Base-by-base conservation (phyloP, 2,329 filamentous ascomycete genomes). In the Polychaeton citri region DNA sequence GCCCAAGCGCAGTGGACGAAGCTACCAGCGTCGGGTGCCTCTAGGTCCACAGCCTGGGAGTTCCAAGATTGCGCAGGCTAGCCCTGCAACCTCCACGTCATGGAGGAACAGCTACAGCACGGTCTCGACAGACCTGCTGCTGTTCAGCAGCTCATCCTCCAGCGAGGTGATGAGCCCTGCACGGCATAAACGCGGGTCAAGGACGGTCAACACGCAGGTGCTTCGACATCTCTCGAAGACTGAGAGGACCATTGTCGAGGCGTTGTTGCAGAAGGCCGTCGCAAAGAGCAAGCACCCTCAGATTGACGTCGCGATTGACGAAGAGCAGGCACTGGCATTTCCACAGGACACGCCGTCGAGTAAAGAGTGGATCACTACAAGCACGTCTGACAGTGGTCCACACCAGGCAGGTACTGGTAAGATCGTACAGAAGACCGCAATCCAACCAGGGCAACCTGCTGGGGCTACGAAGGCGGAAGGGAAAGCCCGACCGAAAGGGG, bases 201-300 rank as follows among this genome's bases (percentile, higher is more conserved):
- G 24, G 15, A 28, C 24, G 24, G 24, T 28, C 24, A 28, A 28
- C 24, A 28, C 24, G 5, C 24, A 28, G 24, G 24, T 28, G 24
- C 7, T 28, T 5, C 24, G 24, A 15, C 24, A 28, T 28, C 24
- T 28, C 15, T 28, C 24, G 20, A 17, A 24, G 19, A 21, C 34
- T 19, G 2, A 36, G n/a, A 17, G 30, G 34, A 30, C 34, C 24
- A 18, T 24, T 19, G 19, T 30, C 21, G 8, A 30, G 17, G n/a
- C 26, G 20, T 17, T 18, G 49, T 59, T 10, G 53, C 56, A 9
- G 63, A 60, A 31, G 54, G 59, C 58, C 35, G 62, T 55, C 40
- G 50, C 53, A 12, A 68, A 54, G 12, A 34, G 37, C 3, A 36
- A 30, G 28, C 17, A 35, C 13, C 35, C 34, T 19, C 19, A 35